Percentiles rank a stretch among this genome's conserved stretches.
Evolutionary conservation across 495 filamentous ascomycete genomes (phyloP).

Genomic region (Immersiella caudata): DNA sequence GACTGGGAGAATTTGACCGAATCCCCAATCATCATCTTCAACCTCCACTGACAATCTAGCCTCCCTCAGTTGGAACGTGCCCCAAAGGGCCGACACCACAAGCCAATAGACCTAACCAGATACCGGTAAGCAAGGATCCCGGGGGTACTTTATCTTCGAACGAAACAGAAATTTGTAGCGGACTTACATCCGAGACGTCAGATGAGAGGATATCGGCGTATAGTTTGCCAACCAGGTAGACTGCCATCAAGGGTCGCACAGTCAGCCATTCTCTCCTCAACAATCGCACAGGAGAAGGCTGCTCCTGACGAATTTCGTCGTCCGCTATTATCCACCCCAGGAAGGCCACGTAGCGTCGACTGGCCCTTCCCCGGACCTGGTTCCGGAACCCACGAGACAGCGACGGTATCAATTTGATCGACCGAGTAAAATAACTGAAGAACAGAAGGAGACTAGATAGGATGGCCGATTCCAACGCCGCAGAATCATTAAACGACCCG

Average conservation of each 20-base stretch:
- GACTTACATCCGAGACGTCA: neutral
- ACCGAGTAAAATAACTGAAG: neutral
- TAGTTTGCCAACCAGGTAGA: neutral
- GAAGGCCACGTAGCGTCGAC: neutral
- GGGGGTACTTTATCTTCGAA: neutral
- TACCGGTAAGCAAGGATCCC: too few species aligned
- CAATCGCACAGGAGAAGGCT: neutral
- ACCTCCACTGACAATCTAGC: neutral
- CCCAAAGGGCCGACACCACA: neutral
- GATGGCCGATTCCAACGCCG: neutral
- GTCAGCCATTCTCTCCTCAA: neutral
- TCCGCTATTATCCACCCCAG: neutral
- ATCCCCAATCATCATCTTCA: neutral
- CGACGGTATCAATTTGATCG: neutral
- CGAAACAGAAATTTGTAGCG: neutral
- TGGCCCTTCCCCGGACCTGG: neutral
- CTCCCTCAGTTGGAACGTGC: neutral
- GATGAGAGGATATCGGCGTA: neutral
- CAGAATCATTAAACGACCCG: neutral
- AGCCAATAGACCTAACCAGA: conserved; percentile 1
- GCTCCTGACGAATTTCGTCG: neutral
- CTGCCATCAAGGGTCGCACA: neutral
- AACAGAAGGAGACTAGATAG: neutral
- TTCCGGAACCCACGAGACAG: neutral
- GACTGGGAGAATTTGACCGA: conserved; percentile 5